phyloP scores from a whole-genome alignment of 176 grass and related monocot species.

The Alopecurus myosuroides region DNA sequence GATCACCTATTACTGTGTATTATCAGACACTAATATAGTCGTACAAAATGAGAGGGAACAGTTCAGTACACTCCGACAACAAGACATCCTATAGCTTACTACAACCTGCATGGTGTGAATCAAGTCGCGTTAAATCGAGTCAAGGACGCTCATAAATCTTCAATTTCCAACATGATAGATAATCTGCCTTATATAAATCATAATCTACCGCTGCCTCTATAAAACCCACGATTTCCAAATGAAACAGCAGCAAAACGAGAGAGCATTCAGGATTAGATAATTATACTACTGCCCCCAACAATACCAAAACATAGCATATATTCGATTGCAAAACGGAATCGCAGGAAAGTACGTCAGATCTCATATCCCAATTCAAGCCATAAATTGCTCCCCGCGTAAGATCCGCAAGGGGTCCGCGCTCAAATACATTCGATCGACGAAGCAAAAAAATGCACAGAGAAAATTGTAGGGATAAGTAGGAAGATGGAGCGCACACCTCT shows the following conservation, averaged over 20 bases:
- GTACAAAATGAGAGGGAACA: neutral
- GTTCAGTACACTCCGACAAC: neutral
- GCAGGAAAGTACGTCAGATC: neutral
- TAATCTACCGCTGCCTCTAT: neutral
- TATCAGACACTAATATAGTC: neutral
- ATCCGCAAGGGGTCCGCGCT: neutral
- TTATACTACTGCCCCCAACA: neutral
- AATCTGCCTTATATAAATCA: neutral
- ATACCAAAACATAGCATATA: neutral
- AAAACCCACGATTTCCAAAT: neutral
- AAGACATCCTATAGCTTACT: neutral
- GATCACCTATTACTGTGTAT: neutral
- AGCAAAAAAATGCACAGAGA: neutral
- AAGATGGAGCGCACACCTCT: conserved; percentile 36
- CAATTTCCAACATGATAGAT: neutral
- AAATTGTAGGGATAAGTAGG: neutral
- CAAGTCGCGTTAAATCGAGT: neutral
- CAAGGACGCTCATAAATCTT: neutral
- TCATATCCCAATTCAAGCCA: neutral
- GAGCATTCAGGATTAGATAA: neutral
- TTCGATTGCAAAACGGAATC: neutral
- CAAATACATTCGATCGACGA: neutral
- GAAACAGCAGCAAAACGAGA: neutral
- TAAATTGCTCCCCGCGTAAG: neutral
- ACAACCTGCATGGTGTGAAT: neutral